A percentile compares a stretch with the other conserved stretches of the same genome.
Conservation (phyloP, 139 green algal species). For the Volvox africanus region DNA sequence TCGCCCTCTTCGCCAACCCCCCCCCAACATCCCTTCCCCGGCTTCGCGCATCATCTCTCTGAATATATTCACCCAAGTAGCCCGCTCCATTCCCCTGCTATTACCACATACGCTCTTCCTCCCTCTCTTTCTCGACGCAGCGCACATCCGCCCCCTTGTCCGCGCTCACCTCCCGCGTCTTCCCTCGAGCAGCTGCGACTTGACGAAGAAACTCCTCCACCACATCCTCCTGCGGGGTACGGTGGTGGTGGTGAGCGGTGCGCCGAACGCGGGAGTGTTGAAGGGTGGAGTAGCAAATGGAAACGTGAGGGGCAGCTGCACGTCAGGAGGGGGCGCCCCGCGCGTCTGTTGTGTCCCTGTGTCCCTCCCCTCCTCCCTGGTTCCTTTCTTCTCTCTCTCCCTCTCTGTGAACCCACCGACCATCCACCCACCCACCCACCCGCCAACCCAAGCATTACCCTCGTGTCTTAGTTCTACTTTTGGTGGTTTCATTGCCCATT, state of each 20-base stretch:
- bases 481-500: too few species aligned
- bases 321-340: background rate
- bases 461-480: background rate
- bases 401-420: too few species aligned
- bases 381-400: too few species aligned
- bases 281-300: background rate
- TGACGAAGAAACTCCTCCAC: slow-evolving; percentile 72
- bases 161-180: slow-evolving; percentile 63
- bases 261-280: background rate
- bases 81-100: too few species aligned
- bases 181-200: slow-evolving; percentile 75
- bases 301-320: too few species aligned
- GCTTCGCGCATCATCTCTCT: too few species aligned
- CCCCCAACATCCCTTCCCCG: too few species aligned
- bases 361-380: too few species aligned
- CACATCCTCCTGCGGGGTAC: slow-evolving; percentile 6
- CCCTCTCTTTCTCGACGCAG: background rate
- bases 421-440: too few species aligned
- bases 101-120: background rate
- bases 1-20: too few species aligned
- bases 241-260: background rate
- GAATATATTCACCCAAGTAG: too few species aligned
- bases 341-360: background rate
- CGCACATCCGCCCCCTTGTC: background rate
- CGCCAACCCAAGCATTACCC: too few species aligned